Evolutionary conservation across 2,329 filamentous ascomycete genomes (phyloP), one percentile per base, ranked within the genome.

Genomic region (Fonsecaea multimorphosa): DNA sequence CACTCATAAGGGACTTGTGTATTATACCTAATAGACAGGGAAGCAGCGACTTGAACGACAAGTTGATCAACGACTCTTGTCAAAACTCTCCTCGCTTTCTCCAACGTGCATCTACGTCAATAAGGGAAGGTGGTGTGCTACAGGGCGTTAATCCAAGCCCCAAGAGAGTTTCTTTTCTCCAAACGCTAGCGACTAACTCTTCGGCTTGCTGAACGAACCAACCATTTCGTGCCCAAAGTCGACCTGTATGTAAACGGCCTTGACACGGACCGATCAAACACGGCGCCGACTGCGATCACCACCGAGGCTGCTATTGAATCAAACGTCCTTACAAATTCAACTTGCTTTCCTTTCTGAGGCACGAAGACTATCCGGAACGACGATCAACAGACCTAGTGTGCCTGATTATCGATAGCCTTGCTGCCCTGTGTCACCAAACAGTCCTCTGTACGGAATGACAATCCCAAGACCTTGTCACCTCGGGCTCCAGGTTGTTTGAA

Each of bases 241-340:
- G 12, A 24, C 9, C 27, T 3, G n/a, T 3, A 4, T 40, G 38
- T 40, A 11, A 49, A 24, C 44, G 44, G 44, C 44, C 11, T 27
- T 49, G 44, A 49, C 44, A 49, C 44, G 44, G 44, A 49, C 44
- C 14, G 44, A 49, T 16, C 16, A 49, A 27, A 7, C 16, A 49
- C 44, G 44, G 44, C 22, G 44, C 16, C 44, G 44, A 49, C 22
- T 49, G 44, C 44, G 44, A 49, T 24, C 11, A 49, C 44, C 44
- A 27, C 44, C 44, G 44, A 49, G 9, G 38, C 38, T 44, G 38
- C 29, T 31, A 31, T 31, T 44, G 38, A 44, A n/a, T 19, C 38
- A 44, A 19, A n/a, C n/a, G n/a, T n/a, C 7, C 14, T 46, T 22
- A 22, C n/a, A n/a, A n/a, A n/a, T n/a, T 46, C 40, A 22, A 46